Evolutionary conservation across 1,284 basidiomycete genomes (phyloP).

Genomic region (Afroboletus lepidellus): DNA sequence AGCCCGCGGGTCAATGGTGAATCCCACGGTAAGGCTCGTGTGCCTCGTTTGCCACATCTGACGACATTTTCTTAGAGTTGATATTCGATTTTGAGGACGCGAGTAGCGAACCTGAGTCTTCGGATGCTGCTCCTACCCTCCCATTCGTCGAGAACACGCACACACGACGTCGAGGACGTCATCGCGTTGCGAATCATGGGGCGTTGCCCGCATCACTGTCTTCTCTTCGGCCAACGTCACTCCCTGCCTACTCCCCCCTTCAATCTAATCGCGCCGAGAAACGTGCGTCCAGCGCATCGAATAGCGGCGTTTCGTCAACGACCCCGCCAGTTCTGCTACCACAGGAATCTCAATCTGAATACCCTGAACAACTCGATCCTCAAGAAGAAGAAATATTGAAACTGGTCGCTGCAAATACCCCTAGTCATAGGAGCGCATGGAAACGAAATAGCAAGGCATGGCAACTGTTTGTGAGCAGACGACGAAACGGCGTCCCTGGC

Average conservation of each 20-base stretch:
- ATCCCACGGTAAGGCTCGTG: constrained; percentile 29
- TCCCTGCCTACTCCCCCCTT: constrained; percentile 58
- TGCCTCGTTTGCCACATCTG: constrained; percentile 4
- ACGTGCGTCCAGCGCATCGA: not conserved
- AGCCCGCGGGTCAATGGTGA: constrained; percentile 35
- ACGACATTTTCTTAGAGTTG: constrained; percentile 45
- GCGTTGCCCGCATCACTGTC: constrained; percentile 57
- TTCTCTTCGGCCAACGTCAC: constrained; percentile 61
- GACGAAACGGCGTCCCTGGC: constrained; percentile 36
- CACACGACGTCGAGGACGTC: constrained; percentile 34
- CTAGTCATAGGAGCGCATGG: constrained; percentile 72
- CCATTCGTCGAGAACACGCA: constrained; percentile 47
- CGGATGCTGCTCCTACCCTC: constrained; percentile 34
- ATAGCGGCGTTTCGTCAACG: constrained; percentile 1
- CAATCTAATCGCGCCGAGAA: constrained; percentile 32
- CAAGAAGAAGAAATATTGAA: constrained; percentile 56
- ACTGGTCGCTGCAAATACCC: constrained; percentile 63
- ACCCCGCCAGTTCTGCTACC: not conserved
- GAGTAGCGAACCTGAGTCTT: constrained; percentile 34
- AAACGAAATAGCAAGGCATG: constrained; percentile 60
- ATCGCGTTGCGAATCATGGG: constrained; percentile 30
- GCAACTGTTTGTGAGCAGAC: constrained; percentile 55
- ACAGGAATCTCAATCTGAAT: constrained; percentile 16
- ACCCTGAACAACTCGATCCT: constrained; percentile 35
- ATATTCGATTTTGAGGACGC: constrained; percentile 68